phyloP scores from a whole-genome alignment of 2,329 filamentous ascomycete species.

The Trichophyton benhamiae region DNA sequence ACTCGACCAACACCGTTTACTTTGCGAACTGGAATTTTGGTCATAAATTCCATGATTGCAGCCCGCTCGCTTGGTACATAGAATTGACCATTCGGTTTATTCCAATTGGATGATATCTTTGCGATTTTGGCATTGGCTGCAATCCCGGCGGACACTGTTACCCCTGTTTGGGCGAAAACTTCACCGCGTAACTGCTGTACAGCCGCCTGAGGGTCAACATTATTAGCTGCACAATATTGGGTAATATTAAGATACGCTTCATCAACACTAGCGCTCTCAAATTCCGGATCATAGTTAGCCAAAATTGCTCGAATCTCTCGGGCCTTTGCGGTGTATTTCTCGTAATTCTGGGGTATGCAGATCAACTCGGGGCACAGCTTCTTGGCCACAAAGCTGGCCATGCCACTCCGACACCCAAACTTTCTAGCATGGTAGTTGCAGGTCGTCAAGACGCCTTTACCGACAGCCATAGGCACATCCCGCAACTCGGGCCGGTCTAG shows the following conservation, averaged over 20 bases:
- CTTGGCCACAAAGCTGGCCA: slow-evolving; percentile 91
- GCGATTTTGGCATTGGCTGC: slow-evolving; percentile 86
- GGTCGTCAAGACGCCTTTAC: slow-evolving; percentile 56
- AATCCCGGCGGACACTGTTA: slow-evolving; percentile 90
- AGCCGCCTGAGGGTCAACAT: slow-evolving; percentile 56
- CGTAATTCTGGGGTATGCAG: slow-evolving; percentile 70
- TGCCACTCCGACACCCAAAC: slow-evolving; percentile 83
- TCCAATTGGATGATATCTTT: slow-evolving; percentile 89
- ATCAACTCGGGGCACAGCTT: slow-evolving; percentile 83
- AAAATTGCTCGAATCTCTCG: slow-evolving; percentile 73
- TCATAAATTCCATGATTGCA: slow-evolving; percentile 77
- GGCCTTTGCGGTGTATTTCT: slow-evolving; percentile 84
- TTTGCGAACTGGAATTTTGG: slow-evolving; percentile 68
- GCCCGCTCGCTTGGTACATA: slow-evolving; percentile 57
- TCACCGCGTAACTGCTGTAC: slow-evolving; percentile 67
- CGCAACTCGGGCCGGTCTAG: slow-evolving; percentile 73
- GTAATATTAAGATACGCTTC: slow-evolving; percentile 96
- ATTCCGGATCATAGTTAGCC: slow-evolving; percentile 75
- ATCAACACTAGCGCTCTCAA: slow-evolving; percentile 88
- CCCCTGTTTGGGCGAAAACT: slow-evolving; percentile 60
- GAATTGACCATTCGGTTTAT: slow-evolving; percentile 94
- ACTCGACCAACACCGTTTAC: slow-evolving; percentile 93
- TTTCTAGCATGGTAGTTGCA: slow-evolving; percentile 84
- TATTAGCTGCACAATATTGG: slow-evolving; percentile 60
- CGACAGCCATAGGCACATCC: slow-evolving; percentile 81